These are phyloP conservation scores for Trichoderma guizhouense DNA, from an alignment of 2,329 filamentous ascomycete species.

Conservation along the genomic window DNA sequence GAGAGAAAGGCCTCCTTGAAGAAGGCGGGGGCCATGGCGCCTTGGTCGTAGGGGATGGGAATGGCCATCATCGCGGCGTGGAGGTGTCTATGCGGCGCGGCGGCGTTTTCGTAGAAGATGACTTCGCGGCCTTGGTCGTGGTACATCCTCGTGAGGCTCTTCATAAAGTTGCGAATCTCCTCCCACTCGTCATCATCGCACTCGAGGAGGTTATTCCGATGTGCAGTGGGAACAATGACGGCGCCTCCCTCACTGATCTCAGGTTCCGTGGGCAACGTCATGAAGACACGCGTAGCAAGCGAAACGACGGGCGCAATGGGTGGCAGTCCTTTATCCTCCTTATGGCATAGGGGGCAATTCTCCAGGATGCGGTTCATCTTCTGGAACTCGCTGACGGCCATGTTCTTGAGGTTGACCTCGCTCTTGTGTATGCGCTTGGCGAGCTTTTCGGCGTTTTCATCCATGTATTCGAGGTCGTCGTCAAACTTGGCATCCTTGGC, in stretches of 20 bases:
- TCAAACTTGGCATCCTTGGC: conserved; percentile 89
- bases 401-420: conserved; percentile 81
- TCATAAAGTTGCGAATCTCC: conserved; percentile 99
- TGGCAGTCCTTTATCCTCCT: conserved; percentile 72
- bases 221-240: conserved; percentile 83
- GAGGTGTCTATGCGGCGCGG: conserved; percentile 68
- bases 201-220: conserved; percentile 86
- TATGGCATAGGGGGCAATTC: conserved; percentile 84
- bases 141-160: conserved; percentile 88
- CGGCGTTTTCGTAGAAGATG: conserved; percentile 97
- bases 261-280: conserved; percentile 86
- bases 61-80: conserved; percentile 86
- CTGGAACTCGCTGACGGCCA: conserved; percentile 83
- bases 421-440: conserved; percentile 84
- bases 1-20: conserved; percentile 92
- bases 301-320: conserved; percentile 84
- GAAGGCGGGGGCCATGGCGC: conserved; percentile 87
- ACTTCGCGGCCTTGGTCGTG: conserved; percentile 89
- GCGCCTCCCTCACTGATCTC: conserved; percentile 81
- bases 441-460: conserved; percentile 90
- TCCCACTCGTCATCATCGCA: conserved; percentile 99
- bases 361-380: conserved; percentile 85
- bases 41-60: conserved; percentile 86
- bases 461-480: conserved; percentile 92
- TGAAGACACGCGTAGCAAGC: conserved; percentile 77